Conservation (phyloP, 176 grass and related monocot species). For the Oropetium thomaeum region DNA sequence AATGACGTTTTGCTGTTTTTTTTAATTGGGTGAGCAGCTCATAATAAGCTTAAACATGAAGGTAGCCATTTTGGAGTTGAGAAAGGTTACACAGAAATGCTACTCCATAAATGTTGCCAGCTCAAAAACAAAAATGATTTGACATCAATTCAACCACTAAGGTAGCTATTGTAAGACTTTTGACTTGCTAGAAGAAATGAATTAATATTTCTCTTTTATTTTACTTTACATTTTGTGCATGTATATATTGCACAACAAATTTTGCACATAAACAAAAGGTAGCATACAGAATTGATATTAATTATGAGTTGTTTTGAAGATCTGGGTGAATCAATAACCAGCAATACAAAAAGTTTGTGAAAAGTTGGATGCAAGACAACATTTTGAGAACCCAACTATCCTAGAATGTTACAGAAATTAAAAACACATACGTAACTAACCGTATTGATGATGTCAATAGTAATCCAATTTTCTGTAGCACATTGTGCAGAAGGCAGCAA, state of each 20-base stretch:
- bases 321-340: neutral
- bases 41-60: neutral
- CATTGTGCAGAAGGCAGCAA: slow-evolving; percentile 29
- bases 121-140: neutral
- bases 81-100: too few species aligned
- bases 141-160: neutral
- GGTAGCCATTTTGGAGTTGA: neutral
- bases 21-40: neutral
- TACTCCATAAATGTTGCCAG: neutral
- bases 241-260: neutral
- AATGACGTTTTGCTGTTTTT: neutral
- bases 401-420: neutral
- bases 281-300: too few species aligned
- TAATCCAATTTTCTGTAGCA: slow-evolving; percentile 29
- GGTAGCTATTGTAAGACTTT: neutral
- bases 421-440: neutral
- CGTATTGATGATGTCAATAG: neutral
- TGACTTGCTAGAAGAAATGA: slow-evolving; percentile 5
- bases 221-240: neutral
- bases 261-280: neutral
- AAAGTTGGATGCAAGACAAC: neutral
- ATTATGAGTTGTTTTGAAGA: neutral
- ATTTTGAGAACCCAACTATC: neutral
- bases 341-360: neutral
- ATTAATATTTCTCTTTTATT: neutral